A percentile compares a stretch with the other conserved stretches of the same genome.
Conservation (phyloP, 2,329 filamentous ascomycete genomes). For the Chaetomium sp. region DNA sequence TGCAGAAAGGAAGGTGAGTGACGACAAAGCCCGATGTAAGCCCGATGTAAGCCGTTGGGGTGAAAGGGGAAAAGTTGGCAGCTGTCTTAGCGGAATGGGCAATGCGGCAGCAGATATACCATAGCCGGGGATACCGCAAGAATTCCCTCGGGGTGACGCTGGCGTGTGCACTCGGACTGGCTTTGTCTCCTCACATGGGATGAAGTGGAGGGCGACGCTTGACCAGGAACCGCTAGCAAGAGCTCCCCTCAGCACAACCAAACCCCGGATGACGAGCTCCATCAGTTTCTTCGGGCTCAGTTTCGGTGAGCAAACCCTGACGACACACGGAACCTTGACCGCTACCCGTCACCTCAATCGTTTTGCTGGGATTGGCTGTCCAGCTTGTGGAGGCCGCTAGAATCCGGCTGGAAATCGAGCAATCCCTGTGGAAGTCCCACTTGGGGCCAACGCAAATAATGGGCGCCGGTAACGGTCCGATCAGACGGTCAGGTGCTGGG, state of each 20-base stretch:
- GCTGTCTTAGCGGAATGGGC: neutral
- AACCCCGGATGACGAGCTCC: slow-evolving; percentile 27
- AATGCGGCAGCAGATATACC: neutral
- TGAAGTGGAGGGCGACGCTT: slow-evolving; percentile 15
- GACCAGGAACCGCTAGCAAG: slow-evolving; percentile 17
- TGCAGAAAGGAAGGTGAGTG: neutral
- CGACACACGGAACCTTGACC: slow-evolving; percentile 25
- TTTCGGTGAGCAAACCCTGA: slow-evolving; percentile 27
- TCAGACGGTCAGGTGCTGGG: slow-evolving; percentile 10
- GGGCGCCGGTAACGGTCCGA: slow-evolving; percentile 34
- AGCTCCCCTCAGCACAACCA: slow-evolving; percentile 17
- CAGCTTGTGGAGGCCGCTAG: slow-evolving; percentile 28
- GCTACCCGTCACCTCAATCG: slow-evolving; percentile 23
- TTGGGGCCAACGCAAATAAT: slow-evolving; percentile 8
- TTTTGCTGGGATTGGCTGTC: slow-evolving; percentile 27
- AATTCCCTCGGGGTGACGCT: neutral
- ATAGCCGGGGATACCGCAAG: neutral
- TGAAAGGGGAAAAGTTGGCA: neutral
- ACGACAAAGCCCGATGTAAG: slow-evolving; percentile 1
- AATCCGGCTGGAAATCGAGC: slow-evolving; percentile 14
- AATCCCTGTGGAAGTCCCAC: slow-evolving; percentile 18
- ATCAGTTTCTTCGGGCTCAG: slow-evolving; percentile 20
- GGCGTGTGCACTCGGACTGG: slow-evolving; percentile 1
- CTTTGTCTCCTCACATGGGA: slow-evolving; percentile 12
- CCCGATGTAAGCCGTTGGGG: slow-evolving; percentile 2